These are phyloP conservation scores for Lanzia echinophila DNA, from an alignment of 2,329 filamentous ascomycete species.

Conservation along the genomic window DNA sequence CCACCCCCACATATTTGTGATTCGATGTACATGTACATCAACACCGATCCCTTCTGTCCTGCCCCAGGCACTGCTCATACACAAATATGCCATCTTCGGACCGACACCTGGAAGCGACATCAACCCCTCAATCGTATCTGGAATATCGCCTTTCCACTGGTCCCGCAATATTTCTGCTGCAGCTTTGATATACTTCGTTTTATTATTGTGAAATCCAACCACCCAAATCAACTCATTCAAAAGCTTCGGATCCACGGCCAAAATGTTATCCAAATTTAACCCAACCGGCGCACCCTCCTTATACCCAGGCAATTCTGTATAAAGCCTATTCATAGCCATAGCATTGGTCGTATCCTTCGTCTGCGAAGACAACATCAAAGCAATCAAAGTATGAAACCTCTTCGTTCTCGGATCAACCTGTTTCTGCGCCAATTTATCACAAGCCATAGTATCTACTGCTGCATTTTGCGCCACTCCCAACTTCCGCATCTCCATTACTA, in stretches of 20 bases:
- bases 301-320: constrained; percentile 48
- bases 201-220: constrained; percentile 71
- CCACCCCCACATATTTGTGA: constrained; percentile 72
- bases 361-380: constrained; percentile 66
- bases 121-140: constrained; percentile 56
- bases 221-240: constrained; percentile 60
- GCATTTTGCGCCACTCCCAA: constrained; percentile 58
- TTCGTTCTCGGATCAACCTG: constrained; percentile 21
- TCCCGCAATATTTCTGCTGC: constrained; percentile 56
- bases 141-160: constrained; percentile 56
- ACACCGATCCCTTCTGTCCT: constrained; percentile 49
- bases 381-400: constrained; percentile 61
- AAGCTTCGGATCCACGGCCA: constrained; percentile 49
- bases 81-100: constrained; percentile 70
- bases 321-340: constrained; percentile 58
- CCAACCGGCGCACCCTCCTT: constrained; percentile 32
- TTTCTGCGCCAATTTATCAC: constrained; percentile 4
- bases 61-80: constrained; percentile 63
- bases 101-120: constrained; percentile 62
- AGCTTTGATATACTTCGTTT: constrained; percentile 64
- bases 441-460: constrained; percentile 83
- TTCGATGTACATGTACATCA: constrained; percentile 69
- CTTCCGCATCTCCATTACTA: constrained; percentile 69
- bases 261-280: constrained; percentile 56
- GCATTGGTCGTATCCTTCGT: constrained; percentile 70